Evolutionary conservation across 306 rosid species (phyloP), one percentile per base, ranked within the genome.

Genomic region (Sesbania bispinosa): DNA sequence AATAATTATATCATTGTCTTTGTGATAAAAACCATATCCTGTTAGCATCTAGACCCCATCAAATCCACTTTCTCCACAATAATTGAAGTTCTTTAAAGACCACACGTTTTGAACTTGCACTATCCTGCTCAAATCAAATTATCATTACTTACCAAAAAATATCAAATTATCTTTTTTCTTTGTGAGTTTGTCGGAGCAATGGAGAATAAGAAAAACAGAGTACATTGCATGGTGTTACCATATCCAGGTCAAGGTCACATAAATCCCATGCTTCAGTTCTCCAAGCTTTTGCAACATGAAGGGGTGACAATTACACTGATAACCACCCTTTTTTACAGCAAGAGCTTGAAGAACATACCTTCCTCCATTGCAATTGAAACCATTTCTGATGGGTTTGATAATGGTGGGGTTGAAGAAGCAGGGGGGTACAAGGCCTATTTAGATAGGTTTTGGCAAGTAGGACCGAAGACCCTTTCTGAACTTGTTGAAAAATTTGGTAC

Each of bases 201-300:
- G 70, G 55, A 43, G 8, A 63, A n/a, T n/a, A n/a, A 63, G 52
- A 24, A 5, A 6, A 36, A 0, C 14, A 38, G 38, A 43, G 10
- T 11, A 0, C 71, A 45, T n/a, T 65, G 71, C 45, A 4, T 65
- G 43, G 57, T 65, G 6, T 27, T 65, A 16, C 21, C 71, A 65
- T 65, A 26, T 45, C 71, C 71, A 65, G 16, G 15, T 6, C 57
- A 65, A 26, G 71, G 71, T 11, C 71, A 64, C 26, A 29, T 65
- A 5, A 65, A 35, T 46, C 71, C 71, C 35, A 53, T 24, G 35
- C 60, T 53, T 53, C 60, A 53, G 4, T 53, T 53, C 36, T 24
- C 60, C 15, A 65, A 45, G 27, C 57, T 45, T 5, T 65, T 45
- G 43, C 16, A 65, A 23, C 57, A 1, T 29, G n/a, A 23, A 62